Base-by-base conservation (phyloP, 768 basidiomycete species). In the Candolleomyces eurysporus region DNA sequence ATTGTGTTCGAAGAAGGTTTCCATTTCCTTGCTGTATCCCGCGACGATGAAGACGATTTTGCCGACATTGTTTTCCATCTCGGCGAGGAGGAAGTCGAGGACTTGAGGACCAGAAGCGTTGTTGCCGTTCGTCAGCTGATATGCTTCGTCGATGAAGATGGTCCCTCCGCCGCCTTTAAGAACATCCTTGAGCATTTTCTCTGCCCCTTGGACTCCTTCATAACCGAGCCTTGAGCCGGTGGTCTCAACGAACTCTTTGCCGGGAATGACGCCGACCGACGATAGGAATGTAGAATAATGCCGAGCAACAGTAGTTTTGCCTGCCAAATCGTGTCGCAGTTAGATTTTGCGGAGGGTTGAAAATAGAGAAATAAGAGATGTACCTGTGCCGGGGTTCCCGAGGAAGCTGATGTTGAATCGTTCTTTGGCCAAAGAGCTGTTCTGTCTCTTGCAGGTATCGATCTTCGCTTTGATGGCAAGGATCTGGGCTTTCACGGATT, bases 371-470 rank as follows among this genome's bases (percentile, higher is more conserved):
- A 4, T 7, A 36, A 36, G 56, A 4, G 17, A 63, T 77, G 31
- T 60, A 89, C 89, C 89, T 69, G 89, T 91, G 9, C 89, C 89
- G 4, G 89, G 89, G 66, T 91, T 91, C 14, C 89, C 89, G 0
- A 88, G 79, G 13, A 91, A 73, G 13, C 78, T 80, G 21, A 82
- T 77, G 68, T 90, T 89, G 67, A 86, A 83, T 0, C 88, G 75
- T 57, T 89, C 86, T 31, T 78, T 76, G 26, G 81, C 77, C 16
- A 86, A 62, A 5, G 85, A 78, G 0, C 78, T 71, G 16, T 75
- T 76, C 71, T 90, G 89, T 8, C 88, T 79, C n/a, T 68, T 72
- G 31, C 76, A 74, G 0, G 77, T 72, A 19, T 88, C 86, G 10
- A 91, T 81, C 65, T 82, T 85, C 13, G 73, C 81, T 61, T 87